A percentile compares a stretch with the other conserved stretches of the same genome.
Evolutionary conservation across 2,329 filamentous ascomycete species (phyloP).

Genomic region (Teratosphaeria pseudoeucalypti): DNA sequence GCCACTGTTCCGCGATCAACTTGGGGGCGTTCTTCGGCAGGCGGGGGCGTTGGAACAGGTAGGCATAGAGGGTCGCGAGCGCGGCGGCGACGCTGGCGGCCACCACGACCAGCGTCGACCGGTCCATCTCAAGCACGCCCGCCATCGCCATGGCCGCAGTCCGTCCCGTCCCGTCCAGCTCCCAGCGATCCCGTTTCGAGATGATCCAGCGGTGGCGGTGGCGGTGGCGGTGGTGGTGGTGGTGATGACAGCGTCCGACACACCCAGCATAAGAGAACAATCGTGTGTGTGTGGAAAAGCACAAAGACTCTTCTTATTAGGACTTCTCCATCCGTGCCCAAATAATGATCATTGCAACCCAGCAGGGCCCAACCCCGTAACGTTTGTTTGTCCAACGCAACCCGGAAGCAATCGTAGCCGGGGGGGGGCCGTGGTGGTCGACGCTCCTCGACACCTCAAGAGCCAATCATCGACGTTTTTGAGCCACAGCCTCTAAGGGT

Average conservation of each 20-base stretch:
- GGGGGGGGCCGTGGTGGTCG: not conserved
- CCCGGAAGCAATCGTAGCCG: not conserved
- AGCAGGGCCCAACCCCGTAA: no score
- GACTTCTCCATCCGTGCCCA: no score
- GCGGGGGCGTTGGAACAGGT: constrained; percentile 11
- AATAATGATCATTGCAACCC: no score
- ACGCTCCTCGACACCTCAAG: not conserved
- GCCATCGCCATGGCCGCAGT: constrained; percentile 2
- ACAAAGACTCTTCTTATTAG: no score
- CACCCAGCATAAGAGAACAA: no score
- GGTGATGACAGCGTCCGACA: no score
- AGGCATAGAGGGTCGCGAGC: constrained; percentile 9
- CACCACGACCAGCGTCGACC: constrained; percentile 3
- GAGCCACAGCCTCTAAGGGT: no score
- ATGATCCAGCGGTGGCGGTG: no score
- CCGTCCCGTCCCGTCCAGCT: not conserved
- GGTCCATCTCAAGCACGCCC: not conserved
- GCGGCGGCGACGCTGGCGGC: constrained; percentile 8
- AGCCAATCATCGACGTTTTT: no score
- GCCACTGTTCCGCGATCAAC: constrained; percentile 20
- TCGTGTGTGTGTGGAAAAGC: no score
- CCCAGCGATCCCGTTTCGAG: not conserved
- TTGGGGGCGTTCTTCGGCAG: constrained; percentile 18
- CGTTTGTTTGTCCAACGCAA: no score
- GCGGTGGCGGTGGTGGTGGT: no score